Base-by-base conservation (phyloP, 805 yeast genomes). In the Cyberlindnera bimundalis region DNA sequence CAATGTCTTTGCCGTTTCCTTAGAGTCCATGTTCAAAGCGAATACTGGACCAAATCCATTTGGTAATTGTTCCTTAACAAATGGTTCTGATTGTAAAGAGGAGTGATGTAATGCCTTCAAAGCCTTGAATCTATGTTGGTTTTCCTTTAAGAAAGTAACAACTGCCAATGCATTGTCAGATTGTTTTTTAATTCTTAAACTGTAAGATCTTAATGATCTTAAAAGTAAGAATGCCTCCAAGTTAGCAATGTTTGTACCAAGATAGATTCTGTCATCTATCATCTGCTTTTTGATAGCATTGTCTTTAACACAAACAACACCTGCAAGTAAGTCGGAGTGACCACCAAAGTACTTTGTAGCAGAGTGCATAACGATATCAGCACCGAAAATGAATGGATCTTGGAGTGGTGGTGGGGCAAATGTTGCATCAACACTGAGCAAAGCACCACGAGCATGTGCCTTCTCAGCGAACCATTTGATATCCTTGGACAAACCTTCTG, bases 281-380 rank as follows among this genome's bases (percentile, higher is more conserved):
- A 90, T 68, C 31, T 66, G 56, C 17, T 65, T 51, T 42, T 74
- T 73, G 6, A 69, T 69, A 2, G 66, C 61, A 8, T 55, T 50
- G 45, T 77, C 77, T 56, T 81, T 80, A n/a, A 84, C 79, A 15
- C 81, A 78, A 15, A 89, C 63, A 11, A 83, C 68, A 25, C 98
- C 97, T 5, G 96, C 89, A 37, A 90, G 67, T 31, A 89, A 66
- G 60, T 90, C 97, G 6, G 95, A 85, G 63, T 90, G 96, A n/a
- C 98, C 97, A 29, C 96, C 96, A 56, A 88, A 83, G 64, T 83
- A 91, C 60, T 90, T 90, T 1, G 96, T 90, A 1, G 89, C 96
- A 1, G 96, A 87, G 61, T 90, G 96, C 76, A 91, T 68, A n/a
- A 91, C 79, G 50, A 88, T 65, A 61, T 91, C 97, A 23, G 84